These are phyloP conservation scores for Rhodotorula babjevae DNA, from an alignment of 768 basidiomycete species.

Conservation along the genomic window DNA sequence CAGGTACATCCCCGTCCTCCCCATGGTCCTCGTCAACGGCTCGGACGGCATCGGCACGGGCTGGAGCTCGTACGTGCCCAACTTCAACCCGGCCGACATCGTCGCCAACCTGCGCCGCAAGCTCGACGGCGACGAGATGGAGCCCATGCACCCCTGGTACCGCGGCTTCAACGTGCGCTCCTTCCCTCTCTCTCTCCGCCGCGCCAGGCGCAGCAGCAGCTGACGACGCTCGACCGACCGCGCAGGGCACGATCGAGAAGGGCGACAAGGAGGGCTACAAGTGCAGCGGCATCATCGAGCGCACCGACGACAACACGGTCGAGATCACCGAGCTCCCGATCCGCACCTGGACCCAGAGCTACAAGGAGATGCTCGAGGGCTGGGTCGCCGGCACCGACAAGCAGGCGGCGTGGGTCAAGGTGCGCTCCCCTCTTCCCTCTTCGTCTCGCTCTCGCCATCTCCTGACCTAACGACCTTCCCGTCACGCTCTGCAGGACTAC, in stretches of 20 bases:
- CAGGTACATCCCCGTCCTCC: constrained; percentile 77
- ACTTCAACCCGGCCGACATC: constrained; percentile 86
- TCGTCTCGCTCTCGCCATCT: fast-evolving
- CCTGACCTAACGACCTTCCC: too few relatives aligned
- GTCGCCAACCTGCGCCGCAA: constrained; percentile 78
- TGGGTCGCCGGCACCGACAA: constrained; percentile 76
- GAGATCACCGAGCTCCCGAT: constrained; percentile 94
- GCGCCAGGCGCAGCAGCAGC: neutral
- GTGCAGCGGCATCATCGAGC: constrained; percentile 66
- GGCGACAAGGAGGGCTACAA: constrained; percentile 67
- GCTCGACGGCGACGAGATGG: constrained; percentile 77
- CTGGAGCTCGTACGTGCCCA: constrained; percentile 90
- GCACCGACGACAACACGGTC: constrained; percentile 79
- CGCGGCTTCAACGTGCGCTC: constrained; percentile 64
- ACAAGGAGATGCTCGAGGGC: constrained; percentile 82
- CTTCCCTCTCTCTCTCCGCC: neutral
- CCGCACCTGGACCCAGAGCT: constrained; percentile 86
- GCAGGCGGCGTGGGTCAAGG: constrained; percentile 75
- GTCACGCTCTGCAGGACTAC: constrained; percentile 64
- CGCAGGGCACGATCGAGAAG: constrained; percentile 72
- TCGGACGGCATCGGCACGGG: constrained; percentile 97
- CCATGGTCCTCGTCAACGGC: constrained; percentile 85
- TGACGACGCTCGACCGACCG: neutral
- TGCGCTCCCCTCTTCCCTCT: constrained; percentile 27
- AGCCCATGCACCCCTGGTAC: constrained; percentile 94